A percentile compares a stretch with the other conserved stretches of the same genome.
These are phyloP conservation scores for Tuber umbilicatum DNA, from an alignment of 495 filamentous ascomycete species.

Conservation along the genomic window DNA sequence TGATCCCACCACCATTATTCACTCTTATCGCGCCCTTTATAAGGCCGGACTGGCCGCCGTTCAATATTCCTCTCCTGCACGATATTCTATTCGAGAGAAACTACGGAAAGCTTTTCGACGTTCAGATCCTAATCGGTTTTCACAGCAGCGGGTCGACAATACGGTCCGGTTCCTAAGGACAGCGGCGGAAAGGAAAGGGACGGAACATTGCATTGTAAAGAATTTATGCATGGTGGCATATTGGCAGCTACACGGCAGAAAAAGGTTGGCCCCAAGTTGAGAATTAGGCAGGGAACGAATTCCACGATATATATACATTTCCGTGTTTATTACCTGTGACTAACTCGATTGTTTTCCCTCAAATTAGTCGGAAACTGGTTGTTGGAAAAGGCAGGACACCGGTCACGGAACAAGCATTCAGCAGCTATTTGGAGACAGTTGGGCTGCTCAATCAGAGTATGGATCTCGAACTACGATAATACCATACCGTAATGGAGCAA, in stretches of 20 bases:
- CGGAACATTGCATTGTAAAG: constrained; percentile 76
- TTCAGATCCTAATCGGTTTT: constrained; percentile 49
- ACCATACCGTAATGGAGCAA: background rate
- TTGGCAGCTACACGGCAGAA: constrained; percentile 49
- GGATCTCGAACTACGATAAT: constrained; percentile 34
- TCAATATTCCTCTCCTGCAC: constrained; percentile 70
- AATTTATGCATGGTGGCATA: constrained; percentile 61
- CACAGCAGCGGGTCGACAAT: constrained; percentile 57
- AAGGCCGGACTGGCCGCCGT: constrained; percentile 68
- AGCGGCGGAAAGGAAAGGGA: constrained; percentile 57
- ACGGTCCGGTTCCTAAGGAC: constrained; percentile 71
- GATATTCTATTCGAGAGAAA: constrained; percentile 57
- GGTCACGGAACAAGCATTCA: constrained; percentile 13
- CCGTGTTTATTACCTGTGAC: background rate
- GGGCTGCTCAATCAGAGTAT: constrained; percentile 38
- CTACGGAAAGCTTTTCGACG: constrained; percentile 68
- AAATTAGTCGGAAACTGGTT: constrained; percentile 14
- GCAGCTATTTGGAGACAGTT: constrained; percentile 30
- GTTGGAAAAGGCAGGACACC: constrained; percentile 3
- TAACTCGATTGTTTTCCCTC: background rate
- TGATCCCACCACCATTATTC: constrained; percentile 48
- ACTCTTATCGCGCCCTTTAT: constrained; percentile 75
- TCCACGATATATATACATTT: background rate
- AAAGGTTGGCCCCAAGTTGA: constrained; percentile 18
- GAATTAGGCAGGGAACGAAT: background rate